Evolutionary conservation across 805 yeast species (phyloP).

Genomic region (Candida silvicultrix): DNA sequence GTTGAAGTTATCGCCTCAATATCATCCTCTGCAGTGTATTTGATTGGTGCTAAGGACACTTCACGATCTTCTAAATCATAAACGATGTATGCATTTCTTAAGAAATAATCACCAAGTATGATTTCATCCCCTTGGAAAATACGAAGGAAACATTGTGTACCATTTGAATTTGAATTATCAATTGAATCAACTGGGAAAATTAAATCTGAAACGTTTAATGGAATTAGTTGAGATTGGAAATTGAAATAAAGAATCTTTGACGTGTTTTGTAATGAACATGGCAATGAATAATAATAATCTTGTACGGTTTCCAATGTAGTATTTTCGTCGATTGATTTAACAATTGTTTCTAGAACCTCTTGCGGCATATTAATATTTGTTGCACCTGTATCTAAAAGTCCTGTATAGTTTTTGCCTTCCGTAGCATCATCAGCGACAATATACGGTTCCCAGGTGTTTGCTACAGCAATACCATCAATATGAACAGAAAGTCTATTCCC

Average conservation of each 20-base stretch:
- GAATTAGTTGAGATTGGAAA: neutral
- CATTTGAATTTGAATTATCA: neutral
- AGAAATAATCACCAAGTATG: slow-evolving; percentile 48
- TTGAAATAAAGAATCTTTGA: neutral
- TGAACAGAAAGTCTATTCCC: slow-evolving; percentile 30
- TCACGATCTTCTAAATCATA: slow-evolving; percentile 43
- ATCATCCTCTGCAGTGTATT: slow-evolving; percentile 26
- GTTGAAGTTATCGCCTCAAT: slow-evolving; percentile 38
- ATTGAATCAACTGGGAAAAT: neutral
- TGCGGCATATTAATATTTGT: slow-evolving; percentile 39
- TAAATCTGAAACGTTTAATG: neutral
- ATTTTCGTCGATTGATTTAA: neutral
- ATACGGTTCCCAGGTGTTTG: neutral
- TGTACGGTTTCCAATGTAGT: neutral
- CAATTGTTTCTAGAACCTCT: slow-evolving; percentile 17
- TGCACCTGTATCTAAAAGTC: slow-evolving; percentile 36
- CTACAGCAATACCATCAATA: slow-evolving; percentile 1
- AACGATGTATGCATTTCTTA: slow-evolving; percentile 46
- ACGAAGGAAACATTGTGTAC: neutral
- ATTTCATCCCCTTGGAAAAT: slow-evolving; percentile 20
- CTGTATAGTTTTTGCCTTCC: neutral
- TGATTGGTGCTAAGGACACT: slow-evolving; percentile 42
- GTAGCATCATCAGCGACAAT: neutral
- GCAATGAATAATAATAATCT: neutral
- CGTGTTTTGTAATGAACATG: neutral